A percentile compares a stretch with the other conserved stretches of the same genome.
These are phyloP conservation scores for Penicillium bovifimosum DNA, from an alignment of 495 filamentous ascomycete genomes.

Conservation along the genomic window DNA sequence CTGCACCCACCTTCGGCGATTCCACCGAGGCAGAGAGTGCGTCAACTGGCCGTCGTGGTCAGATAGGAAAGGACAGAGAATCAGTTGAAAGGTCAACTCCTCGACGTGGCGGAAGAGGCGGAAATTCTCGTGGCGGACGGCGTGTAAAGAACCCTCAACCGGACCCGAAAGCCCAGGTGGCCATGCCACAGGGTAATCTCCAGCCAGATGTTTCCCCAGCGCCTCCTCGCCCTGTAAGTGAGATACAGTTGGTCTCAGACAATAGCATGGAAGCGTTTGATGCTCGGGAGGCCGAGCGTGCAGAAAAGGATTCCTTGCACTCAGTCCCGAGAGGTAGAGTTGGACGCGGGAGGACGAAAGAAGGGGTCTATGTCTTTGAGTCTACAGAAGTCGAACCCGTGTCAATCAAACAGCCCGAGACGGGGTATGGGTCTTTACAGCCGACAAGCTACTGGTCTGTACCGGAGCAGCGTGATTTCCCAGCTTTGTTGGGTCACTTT, in stretches of 20 bases:
- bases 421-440: conserved; percentile 47
- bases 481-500: conserved; percentile 68
- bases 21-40: conserved; percentile 46
- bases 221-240: conserved; percentile 19
- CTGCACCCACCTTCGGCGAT: conserved; percentile 66
- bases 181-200: conserved; percentile 14
- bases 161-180: conserved; percentile 25
- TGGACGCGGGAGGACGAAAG: conserved; percentile 33
- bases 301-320: conserved; percentile 23
- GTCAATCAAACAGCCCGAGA: conserved; percentile 24
- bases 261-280: conserved; percentile 18
- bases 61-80: conserved; percentile 45
- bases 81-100: conserved; percentile 51
- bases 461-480: conserved; percentile 80
- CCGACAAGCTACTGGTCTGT: conserved; percentile 98
- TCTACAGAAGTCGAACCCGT: conserved; percentile 37
- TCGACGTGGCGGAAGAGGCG: conserved; percentile 43
- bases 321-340: conserved; percentile 24
- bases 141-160: conserved; percentile 33
- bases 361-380: conserved; percentile 39
- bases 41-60: conserved; percentile 42
- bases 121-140: conserved; percentile 34
- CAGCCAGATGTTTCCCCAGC: conserved; percentile 17
- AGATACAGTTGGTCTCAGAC: conserved; percentile 32
- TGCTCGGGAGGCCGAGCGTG: conserved; percentile 19